phyloP scores from a whole-genome alignment of 192 early-diverging fungal genomes.

The Gorgonomyces haynaldii region DNA sequence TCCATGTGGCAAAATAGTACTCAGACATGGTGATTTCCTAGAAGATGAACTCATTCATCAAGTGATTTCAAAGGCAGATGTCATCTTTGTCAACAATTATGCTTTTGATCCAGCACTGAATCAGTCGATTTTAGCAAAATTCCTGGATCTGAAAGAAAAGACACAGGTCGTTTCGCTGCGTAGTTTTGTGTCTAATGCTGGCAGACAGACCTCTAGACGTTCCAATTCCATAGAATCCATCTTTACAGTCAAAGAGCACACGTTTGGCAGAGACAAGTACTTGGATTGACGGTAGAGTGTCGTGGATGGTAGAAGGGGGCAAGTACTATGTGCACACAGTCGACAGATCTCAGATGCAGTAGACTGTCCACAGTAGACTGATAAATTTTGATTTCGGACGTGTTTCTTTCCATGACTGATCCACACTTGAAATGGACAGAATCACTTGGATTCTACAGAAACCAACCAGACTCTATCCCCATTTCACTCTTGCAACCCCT shows the following conservation, averaged over 20 bases:
- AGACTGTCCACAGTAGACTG: no score
- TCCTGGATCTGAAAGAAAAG: slow-evolving; percentile 85
- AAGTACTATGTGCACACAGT: slow-evolving; percentile 28
- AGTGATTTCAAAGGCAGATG: slow-evolving; percentile 69
- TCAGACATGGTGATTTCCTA: slow-evolving; percentile 79
- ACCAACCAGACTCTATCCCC: no score
- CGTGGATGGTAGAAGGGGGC: slow-evolving; percentile 38
- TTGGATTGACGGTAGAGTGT: no score
- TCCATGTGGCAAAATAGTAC: slow-evolving; percentile 37
- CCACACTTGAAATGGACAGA: no score
- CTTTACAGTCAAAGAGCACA: slow-evolving; percentile 29
- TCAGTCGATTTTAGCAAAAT: slow-evolving; percentile 66
- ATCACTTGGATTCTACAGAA: no score
- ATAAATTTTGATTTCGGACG: no score
- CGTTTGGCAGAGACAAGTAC: slow-evolving; percentile 6
- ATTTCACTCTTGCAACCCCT: no score
- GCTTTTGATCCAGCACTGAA: slow-evolving; percentile 80
- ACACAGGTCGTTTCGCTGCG: slow-evolving; percentile 74
- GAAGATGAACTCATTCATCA: slow-evolving; percentile 54
- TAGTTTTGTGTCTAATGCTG: slow-evolving; percentile 68
- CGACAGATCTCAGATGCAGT: slow-evolving; percentile 6
- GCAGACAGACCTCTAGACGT: slow-evolving; percentile 57
- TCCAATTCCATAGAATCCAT: slow-evolving; percentile 40
- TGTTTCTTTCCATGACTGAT: no score
- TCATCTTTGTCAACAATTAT: slow-evolving; percentile 95